Evolutionary conservation across 1,284 basidiomycete genomes (phyloP), one percentile per base, ranked within the genome.

Genomic region (Puccinia novopanici): DNA sequence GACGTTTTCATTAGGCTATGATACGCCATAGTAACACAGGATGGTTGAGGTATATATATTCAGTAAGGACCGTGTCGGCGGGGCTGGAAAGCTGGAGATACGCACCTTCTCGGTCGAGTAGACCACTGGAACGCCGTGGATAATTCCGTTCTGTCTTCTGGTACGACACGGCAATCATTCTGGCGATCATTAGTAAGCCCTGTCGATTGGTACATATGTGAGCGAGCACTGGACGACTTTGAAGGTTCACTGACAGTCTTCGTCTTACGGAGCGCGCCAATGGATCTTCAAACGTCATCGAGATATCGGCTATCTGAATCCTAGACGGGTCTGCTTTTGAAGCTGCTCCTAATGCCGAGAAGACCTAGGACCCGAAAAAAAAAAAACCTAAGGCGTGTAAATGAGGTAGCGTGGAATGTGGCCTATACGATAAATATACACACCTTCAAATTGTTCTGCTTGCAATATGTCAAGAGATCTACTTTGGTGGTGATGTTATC

Each of bases 341-440:
- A n/a, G 95, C 92, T 0, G 96, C 94, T 59, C 97, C 97, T 94
- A 99, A 97, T 24, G 94, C 94, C 0, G 95, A 93, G 86, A 99
- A 97, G 24, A 97, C 92, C 91, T 92, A 65, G 40, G 34, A n/a
- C n/a, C n/a, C n/a, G n/a, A n/a, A n/a, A n/a, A n/a, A n/a, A n/a
- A n/a, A n/a, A n/a, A n/a, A 30, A 45, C 3, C 12, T 12, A 22
- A 52, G 9, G 19, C 10, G 9, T 52, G 27, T 59, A 34, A 17
- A 34, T 34, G 22, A 15, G 42, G 37, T 2, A 37, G 40, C 48
- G n/a, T 17, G 30, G 27, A 55, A 37, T 57, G 40, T n/a, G n/a
- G n/a, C 15, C 45, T 17, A 42, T 59, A 12, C 10, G 54, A 55
- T 34, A 59, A 13, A 54, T 3, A 48, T 27, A 40, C 24, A 50